phyloP scores from a whole-genome alignment of 192 early-diverging fungal genomes.

The Bifiguratus adelaidae region DNA sequence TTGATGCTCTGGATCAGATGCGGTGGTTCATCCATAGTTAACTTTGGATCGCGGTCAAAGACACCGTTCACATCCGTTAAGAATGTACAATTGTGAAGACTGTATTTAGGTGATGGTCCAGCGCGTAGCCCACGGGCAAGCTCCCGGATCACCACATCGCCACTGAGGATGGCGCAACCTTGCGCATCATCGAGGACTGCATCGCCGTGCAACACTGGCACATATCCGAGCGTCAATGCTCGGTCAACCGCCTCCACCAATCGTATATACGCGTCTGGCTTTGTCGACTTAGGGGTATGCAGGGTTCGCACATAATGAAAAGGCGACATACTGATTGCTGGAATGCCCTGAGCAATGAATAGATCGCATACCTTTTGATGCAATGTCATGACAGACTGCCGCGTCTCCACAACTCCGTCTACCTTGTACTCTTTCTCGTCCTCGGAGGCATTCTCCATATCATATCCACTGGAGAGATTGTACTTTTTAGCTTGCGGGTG shows the following conservation, averaged over 20 bases:
- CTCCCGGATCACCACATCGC: constrained; percentile 18
- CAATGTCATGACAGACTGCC: constrained; percentile 2
- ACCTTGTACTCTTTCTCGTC: neutral
- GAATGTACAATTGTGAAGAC: constrained; percentile 12
- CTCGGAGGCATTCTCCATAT: neutral
- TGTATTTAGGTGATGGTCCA: neutral
- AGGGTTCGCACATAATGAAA: constrained; percentile 14
- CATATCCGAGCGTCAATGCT: constrained; percentile 8
- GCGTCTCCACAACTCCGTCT: neutral
- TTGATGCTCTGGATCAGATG: constrained; percentile 2
- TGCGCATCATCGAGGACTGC: constrained; percentile 11
- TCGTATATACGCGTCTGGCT: neutral
- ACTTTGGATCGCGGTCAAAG: constrained; percentile 17
- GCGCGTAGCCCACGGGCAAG: constrained; percentile 2
- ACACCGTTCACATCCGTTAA: constrained; percentile 22
- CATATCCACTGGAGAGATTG: neutral
- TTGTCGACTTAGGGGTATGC: neutral
- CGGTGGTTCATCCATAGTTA: neutral
- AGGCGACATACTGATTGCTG: constrained; percentile 8
- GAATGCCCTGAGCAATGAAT: constrained; percentile 3
- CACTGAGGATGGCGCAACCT: constrained; percentile 17
- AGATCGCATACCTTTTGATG: constrained; percentile 3
- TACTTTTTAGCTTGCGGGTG: constrained; percentile 23
- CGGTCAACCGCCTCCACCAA: constrained; percentile 1
- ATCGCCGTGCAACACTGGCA: constrained; percentile 21